Conservation (phyloP, 768 basidiomycete genomes). For the Amanita subjunquillea region DNA sequence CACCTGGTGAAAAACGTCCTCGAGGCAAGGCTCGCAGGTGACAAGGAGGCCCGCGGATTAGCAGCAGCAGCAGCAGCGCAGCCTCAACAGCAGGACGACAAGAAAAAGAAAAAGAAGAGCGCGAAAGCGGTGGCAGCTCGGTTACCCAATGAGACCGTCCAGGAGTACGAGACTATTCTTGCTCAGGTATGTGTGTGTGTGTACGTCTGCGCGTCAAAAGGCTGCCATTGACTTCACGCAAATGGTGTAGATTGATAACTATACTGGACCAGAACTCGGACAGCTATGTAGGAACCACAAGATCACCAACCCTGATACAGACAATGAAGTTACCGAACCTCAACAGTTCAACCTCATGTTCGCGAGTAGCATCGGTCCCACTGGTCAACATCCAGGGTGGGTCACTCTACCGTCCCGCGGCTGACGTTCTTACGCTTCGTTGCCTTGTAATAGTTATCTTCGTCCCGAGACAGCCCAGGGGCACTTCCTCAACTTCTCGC, state of each 20-base stretch:
- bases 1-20: slow-evolving; percentile 91
- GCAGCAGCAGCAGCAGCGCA: slow-evolving; percentile 27
- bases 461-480: slow-evolving; percentile 98
- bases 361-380: slow-evolving; percentile 92
- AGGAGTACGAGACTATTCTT: slow-evolving; percentile 72
- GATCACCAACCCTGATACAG: slow-evolving; percentile 85
- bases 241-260: slow-evolving; percentile 78
- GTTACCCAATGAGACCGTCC: slow-evolving; percentile 62
- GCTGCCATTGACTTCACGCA: background rate
- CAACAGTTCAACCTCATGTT: slow-evolving; percentile 99
- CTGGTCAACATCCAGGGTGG: slow-evolving; percentile 92
- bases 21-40: slow-evolving; percentile 80
- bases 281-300: slow-evolving; percentile 72
- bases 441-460: slow-evolving; percentile 53
- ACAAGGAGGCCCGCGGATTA: slow-evolving; percentile 79
- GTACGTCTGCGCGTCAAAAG: slow-evolving; percentile 4
- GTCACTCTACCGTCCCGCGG: slow-evolving; percentile 11
- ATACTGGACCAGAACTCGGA: slow-evolving; percentile 80
- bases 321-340: slow-evolving; percentile 87
- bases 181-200: slow-evolving; percentile 82
- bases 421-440: slow-evolving; percentile 4
- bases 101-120: slow-evolving; percentile 66
- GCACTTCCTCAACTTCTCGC: slow-evolving; percentile 97
- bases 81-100: slow-evolving; percentile 44
- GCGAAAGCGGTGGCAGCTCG: slow-evolving; percentile 60